phyloP scores from a whole-genome alignment of 2,329 filamentous ascomycete species.

The Ophiostoma ulmi region DNA sequence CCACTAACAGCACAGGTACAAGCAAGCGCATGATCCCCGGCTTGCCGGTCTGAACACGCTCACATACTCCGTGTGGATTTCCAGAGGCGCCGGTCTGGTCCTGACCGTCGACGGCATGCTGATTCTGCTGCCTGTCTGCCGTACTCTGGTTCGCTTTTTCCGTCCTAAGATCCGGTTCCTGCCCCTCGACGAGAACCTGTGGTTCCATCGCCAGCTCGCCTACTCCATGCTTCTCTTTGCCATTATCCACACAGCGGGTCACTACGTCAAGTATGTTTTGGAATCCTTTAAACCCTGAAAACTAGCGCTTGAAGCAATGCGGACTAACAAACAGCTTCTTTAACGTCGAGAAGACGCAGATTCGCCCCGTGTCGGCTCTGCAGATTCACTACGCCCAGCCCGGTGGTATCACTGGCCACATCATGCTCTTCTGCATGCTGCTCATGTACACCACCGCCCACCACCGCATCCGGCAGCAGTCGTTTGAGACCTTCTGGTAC shows the following conservation, averaged over 20 bases:
- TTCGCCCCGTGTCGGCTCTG: conserved; percentile 73
- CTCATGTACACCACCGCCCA: conserved; percentile 97
- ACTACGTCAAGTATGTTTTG: conserved; percentile 89
- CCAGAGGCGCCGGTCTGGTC: conserved; percentile 83
- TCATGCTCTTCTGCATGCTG: conserved; percentile 99
- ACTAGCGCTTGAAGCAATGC: not conserved
- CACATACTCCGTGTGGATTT: conserved; percentile 89
- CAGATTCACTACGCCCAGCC: conserved; percentile 88
- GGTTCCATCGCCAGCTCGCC: conserved; percentile 93
- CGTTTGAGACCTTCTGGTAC: conserved; percentile 99
- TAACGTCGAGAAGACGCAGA: conserved; percentile 82
- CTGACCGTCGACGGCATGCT: conserved; percentile 79
- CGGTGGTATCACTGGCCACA: conserved; percentile 88
- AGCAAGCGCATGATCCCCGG: conserved; percentile 63
- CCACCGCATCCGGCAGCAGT: conserved; percentile 88
- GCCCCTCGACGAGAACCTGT: conserved; percentile 92
- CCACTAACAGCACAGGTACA: conserved; percentile 41
- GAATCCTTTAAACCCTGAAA: not conserved
- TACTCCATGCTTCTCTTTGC: conserved; percentile 84
- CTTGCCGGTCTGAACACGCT: conserved; percentile 76
- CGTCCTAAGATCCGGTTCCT: conserved; percentile 83
- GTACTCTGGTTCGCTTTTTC: conserved; percentile 77
- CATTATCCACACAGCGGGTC: conserved; percentile 66
- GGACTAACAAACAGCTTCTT: conserved; percentile 62
- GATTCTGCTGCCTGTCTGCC: conserved; percentile 90